Evolutionary conservation across 169 alveolate species (phyloP).

Genomic region (Ichthyophthirius multifiliis): DNA sequence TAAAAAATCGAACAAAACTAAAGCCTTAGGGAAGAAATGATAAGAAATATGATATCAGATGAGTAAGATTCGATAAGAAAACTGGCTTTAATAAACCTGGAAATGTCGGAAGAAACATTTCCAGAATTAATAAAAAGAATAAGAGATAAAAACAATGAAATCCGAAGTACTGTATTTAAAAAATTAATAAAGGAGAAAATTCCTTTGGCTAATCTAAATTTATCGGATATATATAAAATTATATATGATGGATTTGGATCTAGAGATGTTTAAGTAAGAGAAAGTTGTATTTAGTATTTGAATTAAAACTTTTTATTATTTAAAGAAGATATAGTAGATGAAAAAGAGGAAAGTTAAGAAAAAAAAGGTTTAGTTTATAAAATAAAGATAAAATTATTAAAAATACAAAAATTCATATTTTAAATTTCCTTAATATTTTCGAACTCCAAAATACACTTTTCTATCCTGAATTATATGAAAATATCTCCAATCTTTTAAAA

Average conservation of each 20-base stretch:
- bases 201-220: not conserved
- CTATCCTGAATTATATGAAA: conserved; percentile 8
- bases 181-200: conserved; percentile 6
- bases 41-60: not conserved
- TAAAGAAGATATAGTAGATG: conserved; percentile 2
- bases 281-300: not conserved
- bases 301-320: not conserved
- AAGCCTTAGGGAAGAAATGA: not conserved
- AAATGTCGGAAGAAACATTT: not conserved
- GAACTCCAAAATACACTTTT: not conserved
- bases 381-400: not conserved
- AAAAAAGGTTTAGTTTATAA: not conserved
- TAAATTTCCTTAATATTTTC: not conserved
- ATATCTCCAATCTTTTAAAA: not conserved
- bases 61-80: not conserved
- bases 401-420: not conserved
- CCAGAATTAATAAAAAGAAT: not conserved
- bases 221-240: conserved; percentile 12
- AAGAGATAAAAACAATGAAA: conserved; percentile 1
- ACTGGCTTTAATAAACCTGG: not conserved
- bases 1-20: not conserved
- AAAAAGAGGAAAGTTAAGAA: not conserved
- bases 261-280: not conserved
- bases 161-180: conserved; percentile 3
- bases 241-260: conserved; percentile 17